These are phyloP conservation scores for Zea luxurians DNA, from an alignment of 176 grass and related monocot genomes.

Conservation along the genomic window DNA sequence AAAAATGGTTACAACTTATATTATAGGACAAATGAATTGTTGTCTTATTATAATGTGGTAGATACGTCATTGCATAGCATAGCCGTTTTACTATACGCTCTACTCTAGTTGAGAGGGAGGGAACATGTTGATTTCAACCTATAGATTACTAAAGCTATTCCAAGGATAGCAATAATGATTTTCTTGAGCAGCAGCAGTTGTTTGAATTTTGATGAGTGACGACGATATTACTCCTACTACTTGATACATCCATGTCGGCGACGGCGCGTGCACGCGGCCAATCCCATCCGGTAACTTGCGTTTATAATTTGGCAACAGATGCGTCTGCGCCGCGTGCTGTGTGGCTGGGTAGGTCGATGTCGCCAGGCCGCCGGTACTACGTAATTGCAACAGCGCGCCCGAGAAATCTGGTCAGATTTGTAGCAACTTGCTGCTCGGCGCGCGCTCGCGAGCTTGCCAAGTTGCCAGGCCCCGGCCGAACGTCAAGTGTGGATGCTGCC, in stretches of 20 bases:
- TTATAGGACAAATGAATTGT: too few relatives aligned
- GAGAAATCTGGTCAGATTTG: constrained; percentile 38
- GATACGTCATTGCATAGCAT: too few relatives aligned
- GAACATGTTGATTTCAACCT: background rate
- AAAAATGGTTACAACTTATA: too few relatives aligned
- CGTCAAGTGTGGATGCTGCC: constrained; percentile 3
- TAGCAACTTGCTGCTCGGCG: constrained; percentile 8
- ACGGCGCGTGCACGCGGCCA: background rate
- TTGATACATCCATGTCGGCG: constrained; percentile 7
- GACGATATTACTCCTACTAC: too few relatives aligned
- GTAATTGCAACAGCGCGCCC: constrained; percentile 1
- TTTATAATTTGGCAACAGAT: constrained; percentile 3
- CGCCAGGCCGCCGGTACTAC: background rate
- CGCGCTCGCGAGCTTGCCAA: too few relatives aligned
- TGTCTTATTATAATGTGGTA: too few relatives aligned
- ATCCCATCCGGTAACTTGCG: constrained; percentile 29
- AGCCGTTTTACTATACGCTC: too few relatives aligned
- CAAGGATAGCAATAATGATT: background rate
- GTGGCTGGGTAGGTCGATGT: background rate
- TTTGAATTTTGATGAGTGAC: too few relatives aligned
- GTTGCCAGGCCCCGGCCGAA: background rate
- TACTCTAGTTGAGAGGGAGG: too few relatives aligned
- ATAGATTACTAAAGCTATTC: background rate
- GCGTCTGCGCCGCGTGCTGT: background rate
- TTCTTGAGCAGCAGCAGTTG: background rate